These are phyloP conservation scores for Wickerhamomyces bovis DNA, from an alignment of 805 yeast species.

Conservation along the genomic window DNA sequence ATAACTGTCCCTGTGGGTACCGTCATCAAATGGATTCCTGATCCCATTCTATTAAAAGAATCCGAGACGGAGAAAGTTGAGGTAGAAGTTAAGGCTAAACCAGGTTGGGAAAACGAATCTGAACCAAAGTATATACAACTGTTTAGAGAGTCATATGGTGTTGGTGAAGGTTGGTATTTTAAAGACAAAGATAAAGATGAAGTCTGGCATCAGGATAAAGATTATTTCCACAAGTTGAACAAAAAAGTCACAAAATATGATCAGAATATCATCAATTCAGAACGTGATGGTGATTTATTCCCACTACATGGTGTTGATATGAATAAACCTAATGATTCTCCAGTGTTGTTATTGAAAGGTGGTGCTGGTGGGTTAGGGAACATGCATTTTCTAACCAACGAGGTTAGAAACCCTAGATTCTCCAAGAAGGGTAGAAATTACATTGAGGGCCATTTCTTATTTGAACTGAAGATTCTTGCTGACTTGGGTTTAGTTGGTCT, in stretches of 20 bases:
- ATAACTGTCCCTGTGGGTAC: slow-evolving; percentile 93
- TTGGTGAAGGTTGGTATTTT: slow-evolving; percentile 88
- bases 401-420: slow-evolving; percentile 85
- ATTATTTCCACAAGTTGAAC: slow-evolving; percentile 60
- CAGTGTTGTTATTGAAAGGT: slow-evolving; percentile 68
- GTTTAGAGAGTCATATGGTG: slow-evolving; percentile 50
- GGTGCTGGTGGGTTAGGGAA: slow-evolving; percentile 96
- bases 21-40: slow-evolving; percentile 76
- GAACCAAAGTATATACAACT: slow-evolving; percentile 50
- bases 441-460: slow-evolving; percentile 56
- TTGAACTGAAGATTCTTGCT: slow-evolving; percentile 85
- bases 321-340: slow-evolving; percentile 51
- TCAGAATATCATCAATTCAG: slow-evolving; percentile 47
- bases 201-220: slow-evolving; percentile 58
- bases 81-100: slow-evolving; percentile 31
- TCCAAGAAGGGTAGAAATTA: slow-evolving; percentile 75
- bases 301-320: slow-evolving; percentile 83
- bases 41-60: slow-evolving; percentile 42
- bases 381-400: slow-evolving; percentile 84
- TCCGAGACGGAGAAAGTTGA: slow-evolving; percentile 15
- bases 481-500: slow-evolving; percentile 92
- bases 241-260: slow-evolving; percentile 64
- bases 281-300: slow-evolving; percentile 57
- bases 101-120: slow-evolving; percentile 18
- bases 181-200: slow-evolving; percentile 59